A percentile compares a stretch with the other conserved stretches of the same genome.
Evolutionary conservation across 2,329 filamentous ascomycete species (phyloP).

Genomic region (Grosmannia huntii): DNA sequence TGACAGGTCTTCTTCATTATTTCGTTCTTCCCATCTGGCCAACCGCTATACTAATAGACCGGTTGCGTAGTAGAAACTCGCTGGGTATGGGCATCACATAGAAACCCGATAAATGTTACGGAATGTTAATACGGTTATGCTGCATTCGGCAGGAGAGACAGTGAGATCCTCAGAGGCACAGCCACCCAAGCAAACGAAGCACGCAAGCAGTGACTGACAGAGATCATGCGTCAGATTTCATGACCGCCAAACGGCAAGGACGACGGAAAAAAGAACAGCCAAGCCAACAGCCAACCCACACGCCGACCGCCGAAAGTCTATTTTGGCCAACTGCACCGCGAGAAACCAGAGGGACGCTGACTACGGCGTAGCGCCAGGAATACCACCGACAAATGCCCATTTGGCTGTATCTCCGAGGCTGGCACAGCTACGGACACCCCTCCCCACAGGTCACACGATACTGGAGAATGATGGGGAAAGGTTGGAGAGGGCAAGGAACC

Average conservation of each 20-base stretch:
- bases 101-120: too few relatives aligned
- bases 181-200: background rate
- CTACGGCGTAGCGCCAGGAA: slow-evolving; percentile 4
- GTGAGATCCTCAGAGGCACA: background rate
- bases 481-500: background rate
- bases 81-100: too few relatives aligned
- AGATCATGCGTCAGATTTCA: background rate
- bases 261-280: background rate
- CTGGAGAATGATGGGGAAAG: background rate
- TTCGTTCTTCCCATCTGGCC: background rate
- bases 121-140: background rate
- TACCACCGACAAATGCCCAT: slow-evolving; percentile 19
- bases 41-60: too few relatives aligned
- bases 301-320: too few relatives aligned
- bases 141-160: too few relatives aligned
- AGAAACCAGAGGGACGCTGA: background rate
- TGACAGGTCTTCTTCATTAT: background rate
- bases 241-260: background rate
- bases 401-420: slow-evolving; percentile 11
- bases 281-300: too few relatives aligned
- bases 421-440: background rate
- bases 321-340: too few relatives aligned
- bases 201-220: background rate
- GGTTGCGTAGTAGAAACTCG: too few relatives aligned
- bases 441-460: background rate